Base-by-base conservation (phyloP, 2,329 filamentous ascomycete species). In the Cladorrhinum sp. region DNA sequence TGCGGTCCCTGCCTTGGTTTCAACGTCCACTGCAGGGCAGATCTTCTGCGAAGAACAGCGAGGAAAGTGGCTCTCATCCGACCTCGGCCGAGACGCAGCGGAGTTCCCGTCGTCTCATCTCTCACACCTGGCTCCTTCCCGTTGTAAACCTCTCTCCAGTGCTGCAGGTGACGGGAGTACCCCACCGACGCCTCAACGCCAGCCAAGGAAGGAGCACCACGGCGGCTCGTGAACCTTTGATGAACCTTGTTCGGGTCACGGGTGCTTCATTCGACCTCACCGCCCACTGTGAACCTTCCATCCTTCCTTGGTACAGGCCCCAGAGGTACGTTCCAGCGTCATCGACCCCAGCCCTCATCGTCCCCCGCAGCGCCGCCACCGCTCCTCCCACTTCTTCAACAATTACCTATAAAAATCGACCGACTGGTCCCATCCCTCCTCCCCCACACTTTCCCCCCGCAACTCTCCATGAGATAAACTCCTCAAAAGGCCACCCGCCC, bases 31-130 rank as follows among this genome's bases (percentile, higher is more conserved):
- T 16, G n/a, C 42, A 46, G 42, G n/a, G n/a, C 16, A 46, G 42
- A 46, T 46, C 42, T 20, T 14, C 36, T 42, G 36, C 36, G 12
- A n/a, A 14, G 36, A 16, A 16, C n/a, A 4, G 18, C n/a, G n/a
- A 46, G 42, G 42, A 2, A 46, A 21, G 7, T 16, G 7, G 7
- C n/a, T 46, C 42, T 46, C n/a, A 21, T 46, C 42, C 42, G 42
- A 46, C n/a, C n/a, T 46, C 42, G 42, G 42, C 42, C 42, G 42
- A 46, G 18, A 18, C 16, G n/a, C 42, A 46, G 42, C 42, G 14
- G 42, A 46, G 42, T 24, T 51, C 20, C 49, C 49, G 49, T 26
- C 49, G 49, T 51, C 49, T 26, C 49, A 51, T 51, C 49, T 51
- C 18, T 28, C 49, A 20, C 10, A 28, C 49, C 49, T 51, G 42